Evolutionary conservation across 805 yeast genomes (phyloP).

Genomic region (Yamadazyma paraphyllophila): DNA sequence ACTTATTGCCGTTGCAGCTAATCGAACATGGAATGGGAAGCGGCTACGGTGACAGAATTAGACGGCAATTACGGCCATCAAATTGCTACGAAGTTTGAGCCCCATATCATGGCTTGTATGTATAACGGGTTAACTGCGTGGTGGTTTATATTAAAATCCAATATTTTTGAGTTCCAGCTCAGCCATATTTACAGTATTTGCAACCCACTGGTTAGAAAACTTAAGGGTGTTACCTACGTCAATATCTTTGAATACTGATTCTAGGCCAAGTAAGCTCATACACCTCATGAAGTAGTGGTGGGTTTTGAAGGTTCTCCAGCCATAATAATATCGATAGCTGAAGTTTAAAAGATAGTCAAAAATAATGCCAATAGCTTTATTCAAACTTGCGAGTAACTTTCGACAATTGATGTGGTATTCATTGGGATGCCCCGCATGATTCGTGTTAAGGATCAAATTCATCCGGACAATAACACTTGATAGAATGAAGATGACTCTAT

Average conservation of each 20-base stretch:
- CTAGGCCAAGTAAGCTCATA: slow-evolving; percentile 3
- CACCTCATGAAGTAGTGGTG: slow-evolving; percentile 7
- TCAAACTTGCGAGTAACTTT: neutral
- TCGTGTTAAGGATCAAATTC: neutral
- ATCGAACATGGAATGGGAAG: no score
- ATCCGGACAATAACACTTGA: slow-evolving; percentile 5
- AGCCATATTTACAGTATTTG: neutral
- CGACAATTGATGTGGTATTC: slow-evolving; percentile 1
- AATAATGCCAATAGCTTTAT: neutral
- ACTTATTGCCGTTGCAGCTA: neutral
- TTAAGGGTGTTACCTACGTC: neutral
- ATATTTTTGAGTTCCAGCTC: slow-evolving; percentile 1
- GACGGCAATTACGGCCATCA: neutral
- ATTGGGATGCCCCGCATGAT: neutral
- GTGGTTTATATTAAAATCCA: neutral
- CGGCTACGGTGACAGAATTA: neutral
- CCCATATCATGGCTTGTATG: no score
- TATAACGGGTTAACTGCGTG: no score
- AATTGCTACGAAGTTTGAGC: no score
- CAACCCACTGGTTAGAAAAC: neutral
- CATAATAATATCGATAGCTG: slow-evolving; percentile 7
- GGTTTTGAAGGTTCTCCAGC: slow-evolving; percentile 8
- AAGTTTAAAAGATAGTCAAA: slow-evolving; percentile 1
- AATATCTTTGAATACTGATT: slow-evolving; percentile 1
- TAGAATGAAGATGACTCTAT: slow-evolving; percentile 5